A percentile compares a stretch with the other conserved stretches of the same genome.
These are phyloP conservation scores for Oldenlandia corymbosa DNA, from an alignment of 257 asterid genomes.

Conservation along the genomic window DNA sequence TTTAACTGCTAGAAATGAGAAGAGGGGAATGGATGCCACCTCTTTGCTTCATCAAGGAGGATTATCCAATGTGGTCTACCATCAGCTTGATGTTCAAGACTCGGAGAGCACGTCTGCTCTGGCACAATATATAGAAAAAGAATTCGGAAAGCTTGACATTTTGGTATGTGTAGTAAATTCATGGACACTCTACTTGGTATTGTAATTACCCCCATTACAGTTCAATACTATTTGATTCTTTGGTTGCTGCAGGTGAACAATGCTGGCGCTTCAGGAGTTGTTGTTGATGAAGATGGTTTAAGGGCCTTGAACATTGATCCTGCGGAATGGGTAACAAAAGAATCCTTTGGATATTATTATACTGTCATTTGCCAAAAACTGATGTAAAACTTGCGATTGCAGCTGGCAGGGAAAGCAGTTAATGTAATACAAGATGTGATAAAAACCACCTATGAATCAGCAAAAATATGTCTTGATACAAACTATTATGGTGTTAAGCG, in stretches of 20 bases:
- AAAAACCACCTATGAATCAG: constrained; percentile 46
- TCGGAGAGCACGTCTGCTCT: constrained; percentile 43
- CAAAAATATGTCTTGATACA: constrained; percentile 56
- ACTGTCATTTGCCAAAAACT: neutral
- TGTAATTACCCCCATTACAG: neutral
- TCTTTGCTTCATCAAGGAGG: constrained; percentile 48
- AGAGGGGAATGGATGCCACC: constrained; percentile 48
- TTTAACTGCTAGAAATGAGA: constrained; percentile 59
- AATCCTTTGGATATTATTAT: neutral
- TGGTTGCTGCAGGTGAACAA: constrained; percentile 59
- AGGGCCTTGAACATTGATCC: constrained; percentile 57
- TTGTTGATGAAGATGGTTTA: constrained; percentile 54
- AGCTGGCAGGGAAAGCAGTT: constrained; percentile 69
- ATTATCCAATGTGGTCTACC: constrained; percentile 53
- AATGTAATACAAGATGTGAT: constrained; percentile 48
- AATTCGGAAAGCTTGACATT: constrained; percentile 62
- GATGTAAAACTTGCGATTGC: constrained; percentile 14
- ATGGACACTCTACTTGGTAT: neutral
- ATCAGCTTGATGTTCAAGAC: constrained; percentile 75
- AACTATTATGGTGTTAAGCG: constrained; percentile 74
- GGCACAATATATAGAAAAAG: constrained; percentile 33
- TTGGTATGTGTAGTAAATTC: constrained; percentile 35
- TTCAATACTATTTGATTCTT: neutral
- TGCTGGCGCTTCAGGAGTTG: constrained; percentile 76
- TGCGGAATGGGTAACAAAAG: constrained; percentile 45